Evolutionary conservation across 2,329 filamentous ascomycete genomes (phyloP).

Genomic region (Myriosclerotinia duriaeana): DNA sequence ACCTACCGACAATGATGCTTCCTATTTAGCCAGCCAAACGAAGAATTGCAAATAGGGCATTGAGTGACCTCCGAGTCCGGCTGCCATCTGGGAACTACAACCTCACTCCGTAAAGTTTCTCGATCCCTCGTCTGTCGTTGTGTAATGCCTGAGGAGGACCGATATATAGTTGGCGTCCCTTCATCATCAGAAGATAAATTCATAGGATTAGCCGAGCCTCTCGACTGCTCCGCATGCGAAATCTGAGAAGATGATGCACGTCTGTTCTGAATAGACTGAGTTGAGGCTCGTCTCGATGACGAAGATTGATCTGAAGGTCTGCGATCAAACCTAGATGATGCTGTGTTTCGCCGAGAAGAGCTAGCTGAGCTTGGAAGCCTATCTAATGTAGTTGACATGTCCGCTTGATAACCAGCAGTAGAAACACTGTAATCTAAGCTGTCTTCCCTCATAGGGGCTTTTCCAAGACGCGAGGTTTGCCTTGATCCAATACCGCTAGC

Average conservation of each 20-base stretch:
- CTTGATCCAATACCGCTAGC: background rate
- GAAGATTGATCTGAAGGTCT: slow-evolving; percentile 23
- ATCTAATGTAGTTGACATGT: slow-evolving; percentile 22
- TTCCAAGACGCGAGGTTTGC: slow-evolving; percentile 13
- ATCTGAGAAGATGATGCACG: slow-evolving; percentile 13
- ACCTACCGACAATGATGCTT: slow-evolving; percentile 88
- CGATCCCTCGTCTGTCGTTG: slow-evolving; percentile 9
- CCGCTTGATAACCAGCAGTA: slow-evolving; percentile 22
- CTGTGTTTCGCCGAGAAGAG: slow-evolving; percentile 18
- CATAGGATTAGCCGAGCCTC: slow-evolving; percentile 2
- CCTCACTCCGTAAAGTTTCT: slow-evolving; percentile 14
- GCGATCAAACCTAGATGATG: slow-evolving; percentile 17
- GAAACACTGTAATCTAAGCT: slow-evolving; percentile 17
- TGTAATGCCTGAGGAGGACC: background rate
- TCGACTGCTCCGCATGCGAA: background rate
- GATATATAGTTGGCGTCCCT: slow-evolving; percentile 17
- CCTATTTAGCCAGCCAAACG: slow-evolving; percentile 71
- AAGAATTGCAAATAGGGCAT: slow-evolving; percentile 79
- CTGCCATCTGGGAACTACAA: slow-evolving; percentile 78
- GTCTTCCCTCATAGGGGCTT: slow-evolving; percentile 21
- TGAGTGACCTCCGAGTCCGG: slow-evolving; percentile 77
- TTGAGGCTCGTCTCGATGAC: slow-evolving; percentile 21
- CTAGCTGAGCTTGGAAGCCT: slow-evolving; percentile 12
- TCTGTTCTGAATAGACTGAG: slow-evolving; percentile 6
- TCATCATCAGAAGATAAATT: slow-evolving; percentile 18